Evolutionary conservation across 2,329 filamentous ascomycete species (phyloP), one percentile per base, ranked within the genome.

Genomic region (Aspergillus texensis): DNA sequence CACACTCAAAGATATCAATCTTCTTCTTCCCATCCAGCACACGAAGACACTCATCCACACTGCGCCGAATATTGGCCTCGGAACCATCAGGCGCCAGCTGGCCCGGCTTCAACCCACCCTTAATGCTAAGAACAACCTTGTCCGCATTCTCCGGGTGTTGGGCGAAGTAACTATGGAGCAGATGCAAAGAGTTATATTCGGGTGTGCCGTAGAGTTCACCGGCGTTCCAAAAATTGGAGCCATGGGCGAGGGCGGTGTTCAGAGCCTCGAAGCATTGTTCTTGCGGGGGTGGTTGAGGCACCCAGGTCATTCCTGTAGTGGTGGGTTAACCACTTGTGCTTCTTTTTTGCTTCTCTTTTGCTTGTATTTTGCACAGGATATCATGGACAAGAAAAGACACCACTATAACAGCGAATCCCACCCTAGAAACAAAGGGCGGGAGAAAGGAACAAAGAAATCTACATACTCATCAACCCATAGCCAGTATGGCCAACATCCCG

Each of bases 121-220:
- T 91, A 72, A 91, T 83, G 69, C 82, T 83, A 54, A 91, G 76
- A 12, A 89, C 81, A 11, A 91, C 81, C 71, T 87, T 86, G 57
- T 83, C 79, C 9, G 88, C 87, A 66, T 90, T 86, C 65, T 88
- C 85, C 1, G 89, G 88, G 71, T 90, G 85, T 64, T 84, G 82
- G 36, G 81, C 81, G 71, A 91, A 89, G 77, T 91, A 91, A 30
- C 82, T 79, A 64, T 86, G 83, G 34, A 91, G 76, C 11, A 91
- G 76, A 36, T 85, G 83, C 70, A 89, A 75, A 2, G 83, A 86
- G 77, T 90, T 89, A 70, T 82, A 82, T 24, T 85, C 80, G 1
- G 84, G 73, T 0, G 75, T 82, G 45, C 89, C 89, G 77, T 91
- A 91, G 71, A 90, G 84, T 71, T 90, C 87, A 65, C 83, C 88